A percentile compares a stretch with the other conserved stretches of the same genome.
These are phyloP conservation scores for Taiozyma sp. DNA, from an alignment of 1,139 yeast species.

Conservation along the genomic window DNA sequence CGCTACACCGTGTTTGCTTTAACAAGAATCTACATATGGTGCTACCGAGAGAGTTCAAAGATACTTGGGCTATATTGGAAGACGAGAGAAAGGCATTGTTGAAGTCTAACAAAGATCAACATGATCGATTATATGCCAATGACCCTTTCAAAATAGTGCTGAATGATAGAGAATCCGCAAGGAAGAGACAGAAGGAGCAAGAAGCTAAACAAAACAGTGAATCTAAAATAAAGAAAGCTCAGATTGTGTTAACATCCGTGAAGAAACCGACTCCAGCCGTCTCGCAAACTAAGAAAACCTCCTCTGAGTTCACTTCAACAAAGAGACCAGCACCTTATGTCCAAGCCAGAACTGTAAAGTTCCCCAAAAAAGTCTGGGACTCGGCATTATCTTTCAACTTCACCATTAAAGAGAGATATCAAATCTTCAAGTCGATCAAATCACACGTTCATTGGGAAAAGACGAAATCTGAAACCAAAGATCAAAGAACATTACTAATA, in stretches of 20 bases:
- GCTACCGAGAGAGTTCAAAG: conserved; percentile 75
- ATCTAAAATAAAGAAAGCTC: conserved; percentile 33
- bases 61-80: conserved; percentile 72
- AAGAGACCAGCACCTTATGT: not conserved
- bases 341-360: conserved; percentile 25
- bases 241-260: conserved; percentile 34
- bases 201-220: conserved; percentile 32
- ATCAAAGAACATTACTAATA: conserved; percentile 21
- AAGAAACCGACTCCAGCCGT: conserved; percentile 7
- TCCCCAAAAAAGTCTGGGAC: conserved; percentile 64
- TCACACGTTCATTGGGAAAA: conserved; percentile 49
- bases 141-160: conserved; percentile 67
- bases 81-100: conserved; percentile 42
- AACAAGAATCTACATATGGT: conserved; percentile 83
- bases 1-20: conserved; percentile 71
- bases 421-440: conserved; percentile 50
- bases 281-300: not conserved
- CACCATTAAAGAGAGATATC: conserved; percentile 36
- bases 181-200: conserved; percentile 39
- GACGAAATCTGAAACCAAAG: conserved; percentile 10
- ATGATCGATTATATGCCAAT: conserved; percentile 48
- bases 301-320: not conserved
- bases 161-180: conserved; percentile 44
- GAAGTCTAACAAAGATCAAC: conserved; percentile 41
- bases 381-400: conserved; percentile 44